These are phyloP conservation scores for Biscutella laevigata DNA, from an alignment of 441 rosid genomes.

Conservation along the genomic window DNA sequence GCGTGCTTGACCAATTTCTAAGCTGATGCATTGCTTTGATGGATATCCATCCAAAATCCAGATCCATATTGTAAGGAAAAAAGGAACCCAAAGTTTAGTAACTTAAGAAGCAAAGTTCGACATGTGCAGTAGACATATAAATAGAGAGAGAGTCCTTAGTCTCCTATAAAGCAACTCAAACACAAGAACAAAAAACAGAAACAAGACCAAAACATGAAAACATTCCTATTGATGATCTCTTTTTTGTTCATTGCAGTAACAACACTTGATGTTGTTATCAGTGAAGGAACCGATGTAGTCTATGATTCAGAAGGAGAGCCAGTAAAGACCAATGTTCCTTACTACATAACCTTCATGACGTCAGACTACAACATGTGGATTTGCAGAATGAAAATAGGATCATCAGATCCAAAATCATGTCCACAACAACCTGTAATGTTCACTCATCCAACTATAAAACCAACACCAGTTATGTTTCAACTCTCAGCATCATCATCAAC, in stretches of 20 bases:
- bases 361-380: conserved; percentile 15
- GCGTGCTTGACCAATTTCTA: too few species aligned
- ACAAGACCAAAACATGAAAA: conserved; percentile 8
- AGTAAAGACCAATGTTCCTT: conserved; percentile 7
- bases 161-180: background rate
- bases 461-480: conserved; percentile 5
- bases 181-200: background rate
- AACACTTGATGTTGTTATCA: background rate
- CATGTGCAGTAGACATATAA: background rate
- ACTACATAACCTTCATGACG: conserved; percentile 18
- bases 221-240: background rate
- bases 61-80: conserved; percentile 2
- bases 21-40: background rate
- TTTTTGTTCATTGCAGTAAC: conserved; percentile 9
- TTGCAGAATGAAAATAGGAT: background rate
- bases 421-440: conserved; percentile 25
- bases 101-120: background rate
- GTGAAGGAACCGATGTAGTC: conserved; percentile 11
- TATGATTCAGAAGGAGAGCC: background rate
- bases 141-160: background rate
- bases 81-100: background rate
- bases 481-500: too few species aligned
- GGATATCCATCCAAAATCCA: background rate
- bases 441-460: conserved; percentile 12
- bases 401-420: conserved; percentile 11